Conservation (phyloP, 148 eudicot genomes). For the Fagopyrum tataricum region DNA sequence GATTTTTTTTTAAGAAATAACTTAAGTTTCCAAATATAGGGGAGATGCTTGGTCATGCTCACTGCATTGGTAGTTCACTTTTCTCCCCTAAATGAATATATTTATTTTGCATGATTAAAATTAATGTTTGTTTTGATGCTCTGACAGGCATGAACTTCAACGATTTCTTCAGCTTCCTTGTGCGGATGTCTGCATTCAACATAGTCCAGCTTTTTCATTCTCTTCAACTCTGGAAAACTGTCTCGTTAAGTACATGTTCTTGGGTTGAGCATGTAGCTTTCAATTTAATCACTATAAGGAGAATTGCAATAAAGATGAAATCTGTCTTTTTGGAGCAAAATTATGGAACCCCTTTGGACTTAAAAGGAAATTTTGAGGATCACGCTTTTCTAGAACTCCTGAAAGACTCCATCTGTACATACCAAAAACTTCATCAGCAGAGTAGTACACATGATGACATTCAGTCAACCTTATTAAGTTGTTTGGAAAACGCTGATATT, state of each 20-base stretch:
- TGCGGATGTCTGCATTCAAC: conserved; percentile 61
- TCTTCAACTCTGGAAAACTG: conserved; percentile 10
- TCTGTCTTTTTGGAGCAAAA: conserved; percentile 27
- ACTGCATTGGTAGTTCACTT: neutral
- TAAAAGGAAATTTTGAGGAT: conserved; percentile 31
- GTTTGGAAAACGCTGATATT: conserved; percentile 17
- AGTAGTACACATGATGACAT: conserved; percentile 14
- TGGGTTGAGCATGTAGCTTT: conserved; percentile 32
- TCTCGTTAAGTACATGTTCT: conserved; percentile 23
- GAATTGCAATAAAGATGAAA: conserved; percentile 44
- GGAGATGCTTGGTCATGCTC: neutral
- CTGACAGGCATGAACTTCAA: conserved; percentile 75
- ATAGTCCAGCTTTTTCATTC: conserved; percentile 42
- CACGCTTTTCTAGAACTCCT: conserved; percentile 45
- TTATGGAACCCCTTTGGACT: conserved; percentile 27
- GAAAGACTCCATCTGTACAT: conserved; percentile 30
- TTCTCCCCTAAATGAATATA: neutral
- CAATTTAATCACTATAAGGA: conserved; percentile 42
- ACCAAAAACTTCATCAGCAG: conserved; percentile 34
- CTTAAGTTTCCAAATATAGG: neutral
- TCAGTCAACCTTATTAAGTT: conserved; percentile 14
- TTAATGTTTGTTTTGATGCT: conserved; percentile 1
- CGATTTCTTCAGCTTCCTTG: conserved; percentile 78
- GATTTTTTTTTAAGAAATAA: neutral
- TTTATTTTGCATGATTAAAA: neutral